Conservation (phyloP, 1,139 yeast species). For the Taphrina pruni region DNA sequence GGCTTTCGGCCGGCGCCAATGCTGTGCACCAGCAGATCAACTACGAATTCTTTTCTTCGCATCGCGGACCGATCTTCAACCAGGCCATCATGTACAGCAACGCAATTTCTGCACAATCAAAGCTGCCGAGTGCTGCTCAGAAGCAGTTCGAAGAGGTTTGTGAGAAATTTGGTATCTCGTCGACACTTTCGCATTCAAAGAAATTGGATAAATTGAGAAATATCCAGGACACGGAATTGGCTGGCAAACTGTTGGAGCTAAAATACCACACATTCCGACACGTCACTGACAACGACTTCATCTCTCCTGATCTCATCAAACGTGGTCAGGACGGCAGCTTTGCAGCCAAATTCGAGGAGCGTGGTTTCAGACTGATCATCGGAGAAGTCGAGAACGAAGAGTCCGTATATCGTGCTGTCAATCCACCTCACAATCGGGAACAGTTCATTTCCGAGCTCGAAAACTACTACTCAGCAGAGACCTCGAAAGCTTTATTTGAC, state of each 20-base stretch:
- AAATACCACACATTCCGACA: conserved; percentile 55
- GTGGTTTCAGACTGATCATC: conserved; percentile 50
- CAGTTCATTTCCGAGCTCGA: conserved; percentile 60
- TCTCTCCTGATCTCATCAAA: conserved; percentile 49
- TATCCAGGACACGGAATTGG: conserved; percentile 48
- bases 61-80: conserved; percentile 53
- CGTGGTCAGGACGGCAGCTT: conserved; percentile 53
- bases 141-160: conserved; percentile 54
- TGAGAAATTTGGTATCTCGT: conserved; percentile 46
- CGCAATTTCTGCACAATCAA: conserved; percentile 54
- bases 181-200: conserved; percentile 41
- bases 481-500: conserved; percentile 50
- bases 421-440: conserved; percentile 65
- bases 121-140: conserved; percentile 51
- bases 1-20: conserved; percentile 52
- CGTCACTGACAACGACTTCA: conserved; percentile 54
- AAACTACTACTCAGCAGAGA: conserved; percentile 53
- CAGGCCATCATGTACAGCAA: conserved; percentile 53
- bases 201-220: conserved; percentile 48
- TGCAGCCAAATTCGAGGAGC: conserved; percentile 49
- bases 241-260: conserved; percentile 50
- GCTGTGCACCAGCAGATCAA: conserved; percentile 49
- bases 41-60: conserved; percentile 54
- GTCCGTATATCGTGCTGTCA: conserved; percentile 51
- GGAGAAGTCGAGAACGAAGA: conserved; percentile 56